Evolutionary conservation across 192 early-diverging fungal genomes (phyloP).

Genomic region (Pecoramyces ruminantium): DNA sequence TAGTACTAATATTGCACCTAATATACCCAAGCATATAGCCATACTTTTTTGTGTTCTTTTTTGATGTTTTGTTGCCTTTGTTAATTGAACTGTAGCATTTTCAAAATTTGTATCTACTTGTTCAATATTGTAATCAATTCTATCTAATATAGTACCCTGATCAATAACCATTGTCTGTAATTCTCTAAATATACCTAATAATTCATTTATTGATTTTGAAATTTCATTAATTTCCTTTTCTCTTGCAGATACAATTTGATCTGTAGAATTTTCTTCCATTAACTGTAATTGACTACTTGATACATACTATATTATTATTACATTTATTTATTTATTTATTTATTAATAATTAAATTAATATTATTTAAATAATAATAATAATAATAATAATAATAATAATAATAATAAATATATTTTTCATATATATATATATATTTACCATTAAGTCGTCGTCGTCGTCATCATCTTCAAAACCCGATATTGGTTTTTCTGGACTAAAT

Average conservation of each 20-base stretch:
- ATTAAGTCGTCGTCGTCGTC: neutral
- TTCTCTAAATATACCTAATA: conserved; percentile 84
- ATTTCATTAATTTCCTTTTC: conserved; percentile 88
- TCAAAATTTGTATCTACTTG: conserved; percentile 61
- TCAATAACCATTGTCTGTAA: conserved; percentile 93
- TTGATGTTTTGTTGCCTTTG: neutral
- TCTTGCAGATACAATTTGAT: conserved; percentile 66
- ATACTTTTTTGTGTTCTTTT: neutral
- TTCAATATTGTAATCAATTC: conserved; percentile 96
- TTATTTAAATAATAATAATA: neutral
- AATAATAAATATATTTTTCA: conserved; percentile 2
- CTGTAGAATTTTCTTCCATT: conserved; percentile 53
- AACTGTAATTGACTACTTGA: conserved; percentile 73
- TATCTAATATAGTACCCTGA: conserved; percentile 88
- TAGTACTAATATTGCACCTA: neutral
- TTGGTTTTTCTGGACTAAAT: conserved; percentile 4
- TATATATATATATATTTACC: neutral
- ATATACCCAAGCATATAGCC: neutral
- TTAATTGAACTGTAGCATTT: conserved; percentile 27
- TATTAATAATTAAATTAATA: neutral
- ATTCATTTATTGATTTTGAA: conserved; percentile 69
- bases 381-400: conserved; percentile 4
- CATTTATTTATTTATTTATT: too few relatives aligned
- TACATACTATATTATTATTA: neutral
- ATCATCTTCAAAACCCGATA: neutral